Conservation (phyloP, 2,329 filamentous ascomycete species). For the Periconia digitata region DNA sequence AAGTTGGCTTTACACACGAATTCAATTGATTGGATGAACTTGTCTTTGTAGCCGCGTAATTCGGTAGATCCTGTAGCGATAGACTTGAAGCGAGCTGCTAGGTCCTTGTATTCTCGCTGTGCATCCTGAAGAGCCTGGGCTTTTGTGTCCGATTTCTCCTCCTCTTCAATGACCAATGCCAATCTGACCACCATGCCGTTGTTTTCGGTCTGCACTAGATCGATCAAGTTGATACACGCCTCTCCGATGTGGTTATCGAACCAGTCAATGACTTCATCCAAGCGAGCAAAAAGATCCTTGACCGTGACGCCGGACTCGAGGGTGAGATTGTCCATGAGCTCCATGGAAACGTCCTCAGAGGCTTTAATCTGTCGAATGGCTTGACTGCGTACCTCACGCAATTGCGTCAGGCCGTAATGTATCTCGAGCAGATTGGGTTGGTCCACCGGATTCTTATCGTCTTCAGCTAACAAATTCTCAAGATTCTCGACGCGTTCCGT, state of each 20-base stretch:
- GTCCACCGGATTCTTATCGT: conserved; percentile 82
- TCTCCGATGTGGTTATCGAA: conserved; percentile 94
- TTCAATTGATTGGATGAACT: conserved; percentile 81
- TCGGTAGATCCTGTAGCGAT: conserved; percentile 93
- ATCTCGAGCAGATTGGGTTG: conserved; percentile 89
- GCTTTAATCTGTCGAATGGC: conserved; percentile 91
- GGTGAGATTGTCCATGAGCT: conserved; percentile 74
- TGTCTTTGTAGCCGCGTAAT: conserved; percentile 93
- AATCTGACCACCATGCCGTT: conserved; percentile 87
- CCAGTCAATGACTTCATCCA: conserved; percentile 88
- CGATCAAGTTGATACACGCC: conserved; percentile 87
- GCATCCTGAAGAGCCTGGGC: conserved; percentile 91
- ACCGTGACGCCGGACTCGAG: conserved; percentile 73
- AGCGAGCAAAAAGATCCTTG: conserved; percentile 81
- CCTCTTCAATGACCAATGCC: conserved; percentile 88
- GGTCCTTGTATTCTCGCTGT: conserved; percentile 91
- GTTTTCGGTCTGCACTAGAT: conserved; percentile 82
- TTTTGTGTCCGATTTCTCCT: conserved; percentile 94
- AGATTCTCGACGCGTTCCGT: conserved; percentile 74
- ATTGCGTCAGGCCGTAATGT: conserved; percentile 87
- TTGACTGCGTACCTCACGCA: conserved; percentile 93
- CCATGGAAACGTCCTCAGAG: conserved; percentile 86
- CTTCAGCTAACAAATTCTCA: conserved; percentile 76
- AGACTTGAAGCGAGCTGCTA: conserved; percentile 89
- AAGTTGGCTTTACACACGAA: conserved; percentile 75